phyloP scores from a whole-genome alignment of 1,284 basidiomycete species.

The Ganoderma lucidum region DNA sequence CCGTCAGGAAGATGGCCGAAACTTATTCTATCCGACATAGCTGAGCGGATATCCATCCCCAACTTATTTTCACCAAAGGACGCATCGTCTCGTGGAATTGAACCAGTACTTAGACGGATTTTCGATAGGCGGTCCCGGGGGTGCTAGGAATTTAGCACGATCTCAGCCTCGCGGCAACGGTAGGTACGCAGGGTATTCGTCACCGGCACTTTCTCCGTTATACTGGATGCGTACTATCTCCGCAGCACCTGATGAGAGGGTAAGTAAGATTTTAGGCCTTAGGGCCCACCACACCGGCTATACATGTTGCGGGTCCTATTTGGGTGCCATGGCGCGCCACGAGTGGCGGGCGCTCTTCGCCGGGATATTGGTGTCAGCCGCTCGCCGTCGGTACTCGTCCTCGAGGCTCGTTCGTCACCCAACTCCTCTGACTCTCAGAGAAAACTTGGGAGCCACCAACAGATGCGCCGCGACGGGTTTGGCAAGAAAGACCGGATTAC shows the following conservation, averaged over 20 bases:
- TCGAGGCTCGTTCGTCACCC: constrained; percentile 9
- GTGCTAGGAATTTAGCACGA: neutral
- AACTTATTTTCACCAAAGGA: neutral
- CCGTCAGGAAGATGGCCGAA: neutral
- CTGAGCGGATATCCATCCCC: neutral
- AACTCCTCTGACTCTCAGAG: neutral
- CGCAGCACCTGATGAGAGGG: neutral
- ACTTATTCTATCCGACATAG: neutral
- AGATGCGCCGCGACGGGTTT: neutral
- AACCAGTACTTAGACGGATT: neutral
- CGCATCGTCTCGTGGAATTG: neutral
- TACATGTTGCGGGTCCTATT: neutral
- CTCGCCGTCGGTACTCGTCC: constrained; percentile 6
- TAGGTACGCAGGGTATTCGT: neutral
- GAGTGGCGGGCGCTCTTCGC: constrained; percentile 9
- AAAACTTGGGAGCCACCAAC: no score
- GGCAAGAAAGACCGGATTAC: constrained; percentile 1
- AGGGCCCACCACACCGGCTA: neutral
- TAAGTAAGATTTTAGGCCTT: neutral
- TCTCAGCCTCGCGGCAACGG: neutral
- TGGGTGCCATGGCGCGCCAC: neutral
- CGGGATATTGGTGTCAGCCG: neutral
- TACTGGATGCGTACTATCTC: neutral
- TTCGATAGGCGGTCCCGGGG: neutral
- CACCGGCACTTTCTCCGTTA: neutral